Percentiles rank a stretch among this genome's conserved stretches.
Conservation (phyloP, 768 basidiomycete genomes). For the Sarcomyxa edulis region DNA sequence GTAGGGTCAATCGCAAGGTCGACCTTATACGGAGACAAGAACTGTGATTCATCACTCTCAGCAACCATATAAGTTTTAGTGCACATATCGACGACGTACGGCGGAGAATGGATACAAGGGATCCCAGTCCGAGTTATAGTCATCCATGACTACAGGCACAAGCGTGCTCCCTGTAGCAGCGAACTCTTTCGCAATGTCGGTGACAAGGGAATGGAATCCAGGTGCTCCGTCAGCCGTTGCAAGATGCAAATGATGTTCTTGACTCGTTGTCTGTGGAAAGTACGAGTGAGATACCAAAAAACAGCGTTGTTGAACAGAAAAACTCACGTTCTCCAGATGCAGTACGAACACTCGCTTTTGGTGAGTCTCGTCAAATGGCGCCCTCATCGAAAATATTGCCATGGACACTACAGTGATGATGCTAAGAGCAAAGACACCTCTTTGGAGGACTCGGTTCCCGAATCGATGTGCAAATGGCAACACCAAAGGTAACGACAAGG, state of each 20-base stretch:
- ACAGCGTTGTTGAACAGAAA: not conserved
- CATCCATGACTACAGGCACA: slow-evolving; percentile 54
- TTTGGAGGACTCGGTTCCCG: slow-evolving; percentile 29
- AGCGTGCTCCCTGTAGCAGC: slow-evolving; percentile 37
- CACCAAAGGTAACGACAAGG: slow-evolving; percentile 53
- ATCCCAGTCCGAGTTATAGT: slow-evolving; percentile 88
- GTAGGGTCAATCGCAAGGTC: slow-evolving; percentile 44
- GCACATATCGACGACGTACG: slow-evolving; percentile 38
- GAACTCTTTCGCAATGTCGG: slow-evolving; percentile 56
- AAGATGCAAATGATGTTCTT: slow-evolving; percentile 72
- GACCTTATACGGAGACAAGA: slow-evolving; percentile 82
- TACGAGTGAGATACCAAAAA: slow-evolving; percentile 1
- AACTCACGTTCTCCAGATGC: slow-evolving; percentile 77
- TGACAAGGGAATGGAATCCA: slow-evolving; percentile 60
- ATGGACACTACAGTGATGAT: slow-evolving; percentile 45
- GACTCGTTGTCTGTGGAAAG: slow-evolving; percentile 58
- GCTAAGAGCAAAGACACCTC: slow-evolving; percentile 38
- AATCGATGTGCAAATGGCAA: slow-evolving; percentile 77
- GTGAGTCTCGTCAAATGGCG: slow-evolving; percentile 78
- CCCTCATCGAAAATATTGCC: slow-evolving; percentile 52
- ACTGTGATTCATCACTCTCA: no score
- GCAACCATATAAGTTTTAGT: slow-evolving; percentile 9
- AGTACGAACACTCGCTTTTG: slow-evolving; percentile 84
- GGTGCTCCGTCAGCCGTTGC: slow-evolving; percentile 81
- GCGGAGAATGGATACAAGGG: slow-evolving; percentile 75